These are phyloP conservation scores for Avena sativa DNA, from an alignment of 176 grass and related monocot genomes.

Conservation along the genomic window DNA sequence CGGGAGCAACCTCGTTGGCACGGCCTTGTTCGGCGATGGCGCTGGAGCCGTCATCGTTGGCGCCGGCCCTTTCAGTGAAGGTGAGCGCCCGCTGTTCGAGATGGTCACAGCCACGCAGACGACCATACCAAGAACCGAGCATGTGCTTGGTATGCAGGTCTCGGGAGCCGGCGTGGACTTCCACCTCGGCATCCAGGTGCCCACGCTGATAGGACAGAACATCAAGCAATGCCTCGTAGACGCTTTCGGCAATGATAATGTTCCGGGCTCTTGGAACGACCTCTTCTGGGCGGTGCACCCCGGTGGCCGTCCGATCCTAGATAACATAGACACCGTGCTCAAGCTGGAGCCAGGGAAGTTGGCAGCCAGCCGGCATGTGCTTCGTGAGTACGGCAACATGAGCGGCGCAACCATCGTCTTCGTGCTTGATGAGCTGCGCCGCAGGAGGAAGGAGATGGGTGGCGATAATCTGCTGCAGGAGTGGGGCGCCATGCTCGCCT, in stretches of 20 bases:
- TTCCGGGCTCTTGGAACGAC: not conserved
- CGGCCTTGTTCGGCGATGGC: too few species aligned
- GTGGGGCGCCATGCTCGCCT: not conserved
- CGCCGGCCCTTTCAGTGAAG: too few species aligned
- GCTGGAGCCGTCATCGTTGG: too few species aligned
- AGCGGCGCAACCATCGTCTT: conserved; percentile 1
- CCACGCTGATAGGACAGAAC: conserved; percentile 40
- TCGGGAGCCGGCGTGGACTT: conserved; percentile 41
- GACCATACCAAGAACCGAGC: conserved; percentile 43
- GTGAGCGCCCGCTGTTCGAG: too few species aligned
- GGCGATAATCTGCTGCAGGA: not conserved
- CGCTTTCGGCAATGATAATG: not conserved
- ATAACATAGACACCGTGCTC: not conserved
- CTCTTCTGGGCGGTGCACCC: not conserved
- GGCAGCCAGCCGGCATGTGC: not conserved
- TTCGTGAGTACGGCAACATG: too few species aligned
- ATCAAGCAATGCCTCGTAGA: conserved; percentile 45
- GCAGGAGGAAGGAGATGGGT: not conserved
- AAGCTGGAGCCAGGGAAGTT: not conserved
- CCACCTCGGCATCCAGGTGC: conserved; percentile 49
- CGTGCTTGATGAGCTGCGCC: conserved; percentile 2
- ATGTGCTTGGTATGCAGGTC: conserved; percentile 47
- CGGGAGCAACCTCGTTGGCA: too few species aligned
- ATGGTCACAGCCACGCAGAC: too few species aligned
- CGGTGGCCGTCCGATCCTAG: not conserved